Evolutionary conservation across 805 yeast genomes (phyloP), one percentile per base, ranked within the genome.

Genomic region (Danielia oregonensis): DNA sequence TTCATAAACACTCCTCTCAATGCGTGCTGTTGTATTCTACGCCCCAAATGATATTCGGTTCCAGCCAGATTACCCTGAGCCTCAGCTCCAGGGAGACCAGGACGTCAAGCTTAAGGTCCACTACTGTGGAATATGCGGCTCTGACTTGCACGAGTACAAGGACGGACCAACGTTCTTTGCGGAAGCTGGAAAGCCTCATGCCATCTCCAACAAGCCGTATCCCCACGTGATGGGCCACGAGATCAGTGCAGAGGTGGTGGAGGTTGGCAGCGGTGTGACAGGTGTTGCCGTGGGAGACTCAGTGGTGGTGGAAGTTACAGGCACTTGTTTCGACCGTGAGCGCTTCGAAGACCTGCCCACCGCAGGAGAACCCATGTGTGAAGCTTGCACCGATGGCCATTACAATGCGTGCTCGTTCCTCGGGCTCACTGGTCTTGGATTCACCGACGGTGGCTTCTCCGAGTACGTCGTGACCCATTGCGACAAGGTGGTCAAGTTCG

Each of bases 41-140:
- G 28, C 11, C 6, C 28, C 28, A 7, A 11, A 15, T 5, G 17
- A 26, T 13, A 11, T 26, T 6, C 28, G 17, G 17, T 26, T 13
- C 15, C 17, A 13, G 5, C 11, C 28, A 8, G 5, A 10, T 17
- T 26, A 12, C 17, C 28, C 28, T 5, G 28, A 26, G 17, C 28
- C 28, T 5, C 15, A 11, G 6, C 15, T 26, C 9, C 17, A 26
- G 17, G 10, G 5, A 7, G 15, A 16, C 4, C 15, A 7, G 5
- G 35, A 36, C 13, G 40, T 36, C 29, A 36, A 36, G 33, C 37
- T 62, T 22, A 48, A 59, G 33, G 46, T 60, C 21, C 59, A 55
- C 3, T 74, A 63, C 51, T 76, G 82, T 48, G 85, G 85, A 5
- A 76, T 78, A 27, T 79, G 85, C 48, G 84, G 84, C 36, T 29